Base-by-base conservation (phyloP, 305 asterid genomes). In the Plantago lanceolata region DNA sequence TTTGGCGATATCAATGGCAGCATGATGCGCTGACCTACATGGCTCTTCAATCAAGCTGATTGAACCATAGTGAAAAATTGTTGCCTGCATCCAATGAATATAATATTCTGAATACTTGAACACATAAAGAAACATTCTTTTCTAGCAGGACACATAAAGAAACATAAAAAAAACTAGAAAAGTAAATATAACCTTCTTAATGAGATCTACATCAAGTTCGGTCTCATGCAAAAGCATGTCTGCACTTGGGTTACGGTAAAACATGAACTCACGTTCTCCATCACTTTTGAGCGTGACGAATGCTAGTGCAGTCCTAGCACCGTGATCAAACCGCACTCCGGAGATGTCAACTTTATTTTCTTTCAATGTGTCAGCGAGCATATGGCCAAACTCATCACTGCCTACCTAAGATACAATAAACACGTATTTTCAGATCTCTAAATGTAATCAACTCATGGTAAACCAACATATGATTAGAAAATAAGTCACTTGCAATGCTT, bases 231-330 rank as follows among this genome's bases (percentile, higher is more conserved):
- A 72, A 72, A 81, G 95, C 90, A 93, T 93, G 72, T 93, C 98
- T 20, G 97, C 98, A 66, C 98, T 87, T 1, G 98, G 98, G 69
- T 89, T 57, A 31, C 97, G 94, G 77, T 35, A 89, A 72, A 93
- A 93, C 89, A 93, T 55, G 77, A 93, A 93, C 68, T 93, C 98
- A 16, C 98, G 88, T 75, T 93, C 98, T 4, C 98, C 98, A 64
- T 93, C 97, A n/a, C 73, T 74, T 80, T 81, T 81, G 66, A 93
- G 92, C 1, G 98, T 87, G 74, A 93, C 79, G 64, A 93, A 93
- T 48, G 98, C 90, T 29, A 93, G 76, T 21, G 97, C 91, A 19
- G 98, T 93, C 74, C 98, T 81, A 20, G 98, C 97, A 60, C 33
- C 52, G 44, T 73, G 74, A 75, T 93, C 98, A 40, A 87, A 93